Base-by-base conservation (phyloP, 225 moss, liverwort and hornwort species). In the Physcomitrium patens region DNA sequence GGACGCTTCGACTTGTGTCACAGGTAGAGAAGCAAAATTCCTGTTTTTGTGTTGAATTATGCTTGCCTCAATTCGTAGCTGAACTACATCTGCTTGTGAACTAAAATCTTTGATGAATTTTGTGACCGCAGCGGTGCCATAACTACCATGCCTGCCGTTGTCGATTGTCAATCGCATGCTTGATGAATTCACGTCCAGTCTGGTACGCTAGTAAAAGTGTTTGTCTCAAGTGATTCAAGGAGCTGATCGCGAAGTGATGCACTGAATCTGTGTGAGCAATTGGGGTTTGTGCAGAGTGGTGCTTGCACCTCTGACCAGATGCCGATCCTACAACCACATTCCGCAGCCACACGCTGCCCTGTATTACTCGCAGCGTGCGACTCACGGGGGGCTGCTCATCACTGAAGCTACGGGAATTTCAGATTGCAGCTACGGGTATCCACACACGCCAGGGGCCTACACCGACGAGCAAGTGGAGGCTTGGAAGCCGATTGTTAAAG, bases 331-430 rank as follows among this genome's bases (percentile, higher is more conserved):
- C 70, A 65, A 80, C 19, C 56, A 72, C 1, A 58, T 88, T 49
- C 88, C 86, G 9, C 90, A 88, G 66, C 84, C 79, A 8, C 84
- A 91, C 70, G 84, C 76, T 0, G 46, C 10, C 11, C 17, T 82
- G 6, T 88, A 88, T 59, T 91, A 91, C 73, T 54, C 75, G 64
- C 88, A 88, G 47, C 85, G 90, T 11, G 23, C 88, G 5, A 90
- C 84, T 28, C 52, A 10, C 4, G 90, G 84, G 4, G 90, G 90
- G 5, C 67, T 91, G 12, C 64, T 91, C 47, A 77, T 91, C 11
- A 0, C 82, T 0, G 90, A 91, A 64, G 78, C 82, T 26, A 78
- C 88, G 0, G 70, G 5, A n/a, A 48, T 91, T 10, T 83, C 83
- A 23, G 69, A 85, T 0, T 77, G 81, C 0, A 18, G 69, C 0